These are phyloP conservation scores for Aspergillus hiratsukae DNA, from an alignment of 2,329 filamentous ascomycete species.

Conservation along the genomic window DNA sequence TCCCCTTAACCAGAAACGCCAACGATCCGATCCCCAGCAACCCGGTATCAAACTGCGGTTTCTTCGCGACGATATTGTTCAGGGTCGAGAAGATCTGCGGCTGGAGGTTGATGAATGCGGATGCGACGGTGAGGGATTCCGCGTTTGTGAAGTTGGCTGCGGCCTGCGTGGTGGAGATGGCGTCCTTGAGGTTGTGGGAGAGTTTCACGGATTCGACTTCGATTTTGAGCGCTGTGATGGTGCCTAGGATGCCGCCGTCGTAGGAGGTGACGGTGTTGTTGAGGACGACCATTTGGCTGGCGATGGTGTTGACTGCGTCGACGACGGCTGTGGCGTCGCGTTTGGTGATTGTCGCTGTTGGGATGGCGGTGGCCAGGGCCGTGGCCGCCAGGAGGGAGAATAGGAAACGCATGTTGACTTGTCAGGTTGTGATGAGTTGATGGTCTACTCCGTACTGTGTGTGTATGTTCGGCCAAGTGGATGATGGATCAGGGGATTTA, in stretches of 20 bases:
- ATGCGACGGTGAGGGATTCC: conserved; percentile 12
- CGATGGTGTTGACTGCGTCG: conserved; percentile 9
- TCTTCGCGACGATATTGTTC: conserved; percentile 15
- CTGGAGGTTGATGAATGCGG: conserved; percentile 11
- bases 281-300: conserved; percentile 11
- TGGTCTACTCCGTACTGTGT: not conserved
- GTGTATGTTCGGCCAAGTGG: not conserved
- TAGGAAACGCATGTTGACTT: not conserved
- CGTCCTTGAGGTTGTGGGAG: conserved; percentile 8
- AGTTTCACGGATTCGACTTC: conserved; percentile 10
- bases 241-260: conserved; percentile 11
- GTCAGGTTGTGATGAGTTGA: not conserved
- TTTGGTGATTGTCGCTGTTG: conserved; percentile 1
- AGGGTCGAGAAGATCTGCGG: conserved; percentile 16
- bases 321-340: conserved; percentile 15
- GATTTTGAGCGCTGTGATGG: conserved; percentile 14
- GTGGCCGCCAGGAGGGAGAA: conserved; percentile 5
- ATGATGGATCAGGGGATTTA: not conserved
- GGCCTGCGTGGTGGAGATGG: conserved; percentile 2
- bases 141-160: conserved; percentile 14
- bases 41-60: conserved; percentile 14
- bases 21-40: conserved; percentile 15
- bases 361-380: conserved; percentile 6
- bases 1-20: conserved; percentile 12
- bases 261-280: conserved; percentile 15